Evolutionary conservation across 2,329 filamentous ascomycete genomes (phyloP), one percentile per base, ranked within the genome.

Genomic region (Fonsecaea monophora): DNA sequence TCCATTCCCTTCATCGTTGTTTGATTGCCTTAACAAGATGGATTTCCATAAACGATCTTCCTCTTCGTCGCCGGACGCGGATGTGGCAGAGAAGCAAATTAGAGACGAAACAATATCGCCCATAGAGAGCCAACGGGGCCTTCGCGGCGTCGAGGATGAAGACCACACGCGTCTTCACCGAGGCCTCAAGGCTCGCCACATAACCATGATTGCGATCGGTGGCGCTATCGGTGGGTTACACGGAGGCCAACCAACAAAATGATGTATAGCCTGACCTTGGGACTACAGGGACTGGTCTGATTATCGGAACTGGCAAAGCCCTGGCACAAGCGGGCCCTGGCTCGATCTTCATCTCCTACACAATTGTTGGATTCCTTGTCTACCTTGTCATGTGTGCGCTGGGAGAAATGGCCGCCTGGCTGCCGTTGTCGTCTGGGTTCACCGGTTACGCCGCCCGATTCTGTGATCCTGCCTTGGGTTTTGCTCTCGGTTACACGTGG

Each of bases 321-420:
- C 81, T 96, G 76, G 69, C 69, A 56, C 78, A 78, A 70, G 80
- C 78, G 12, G 78, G 79, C 72, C 80, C 80, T 21, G 80, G 74
- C 13, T 73, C 79, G 3, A 77, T 82, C 42, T 73, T 82, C 35
- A 82, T 82, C 53, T 79, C 79, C 5, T 82, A 82, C 71, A 72
- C 77, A 4, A 74, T 79, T 62, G 78, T 82, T 53, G 80, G 80
- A 55, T 79, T 81, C 57, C 74, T 95, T 67, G 92, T 94, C 71
- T 95, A 89, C 78, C 81, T 92, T 50, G 91, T 95, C 72, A 93
- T 95, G 90, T 89, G 88, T 65, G 89, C 87, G 64, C 86, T 95
- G 3, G 92, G 91, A 69, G 91, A 94, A 78, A 95, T 95, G 90
- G 90, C 91, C 8, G 86, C 91, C 60, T 95, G 90, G 90, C 78